Percentiles rank a stretch among this genome's conserved stretches.
phyloP scores from a whole-genome alignment of 2,329 filamentous ascomycete species.

The Trichoderma simmonsii region DNA sequence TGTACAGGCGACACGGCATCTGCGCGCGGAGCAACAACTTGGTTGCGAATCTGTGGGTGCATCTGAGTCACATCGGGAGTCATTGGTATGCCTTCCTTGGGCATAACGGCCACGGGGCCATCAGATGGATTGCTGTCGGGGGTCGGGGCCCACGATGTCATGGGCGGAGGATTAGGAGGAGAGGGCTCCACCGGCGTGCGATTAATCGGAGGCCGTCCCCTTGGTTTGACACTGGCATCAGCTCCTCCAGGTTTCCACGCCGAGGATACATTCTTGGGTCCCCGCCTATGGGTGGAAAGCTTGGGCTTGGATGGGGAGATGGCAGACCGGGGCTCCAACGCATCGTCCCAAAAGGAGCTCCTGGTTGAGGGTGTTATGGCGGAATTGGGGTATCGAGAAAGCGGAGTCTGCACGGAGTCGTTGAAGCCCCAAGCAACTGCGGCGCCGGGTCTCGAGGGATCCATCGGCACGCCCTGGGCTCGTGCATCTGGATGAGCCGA shows the following conservation, averaged over 20 bases:
- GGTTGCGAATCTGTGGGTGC: slow-evolving; percentile 7
- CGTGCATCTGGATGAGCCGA: slow-evolving; percentile 43
- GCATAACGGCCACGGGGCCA: slow-evolving; percentile 26
- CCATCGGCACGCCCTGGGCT: slow-evolving; percentile 33
- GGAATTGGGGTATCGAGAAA: slow-evolving; percentile 72
- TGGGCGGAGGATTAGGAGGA: slow-evolving; percentile 54
- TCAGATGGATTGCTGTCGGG: slow-evolving; percentile 39
- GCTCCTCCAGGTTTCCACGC: slow-evolving; percentile 73
- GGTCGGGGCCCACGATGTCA: slow-evolving; percentile 55
- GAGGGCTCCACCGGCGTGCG: slow-evolving; percentile 57
- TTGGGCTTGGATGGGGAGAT: slow-evolving; percentile 63
- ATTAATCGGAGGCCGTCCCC: slow-evolving; percentile 77
- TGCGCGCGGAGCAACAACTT: background rate
- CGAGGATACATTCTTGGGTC: slow-evolving; percentile 81
- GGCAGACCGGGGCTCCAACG: slow-evolving; percentile 66
- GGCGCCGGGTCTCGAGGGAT: slow-evolving; percentile 35
- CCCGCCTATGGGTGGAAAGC: slow-evolving; percentile 56
- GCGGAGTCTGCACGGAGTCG: slow-evolving; percentile 57
- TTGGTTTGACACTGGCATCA: slow-evolving; percentile 63
- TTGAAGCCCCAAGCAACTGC: slow-evolving; percentile 33
- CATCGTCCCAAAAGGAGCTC: slow-evolving; percentile 53
- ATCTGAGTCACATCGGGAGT: background rate
- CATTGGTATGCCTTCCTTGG: background rate
- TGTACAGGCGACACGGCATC: background rate
- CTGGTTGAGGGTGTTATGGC: slow-evolving; percentile 66